phyloP scores from a whole-genome alignment of 352 stramenopile species.

The Phytophthora sojae region DNA sequence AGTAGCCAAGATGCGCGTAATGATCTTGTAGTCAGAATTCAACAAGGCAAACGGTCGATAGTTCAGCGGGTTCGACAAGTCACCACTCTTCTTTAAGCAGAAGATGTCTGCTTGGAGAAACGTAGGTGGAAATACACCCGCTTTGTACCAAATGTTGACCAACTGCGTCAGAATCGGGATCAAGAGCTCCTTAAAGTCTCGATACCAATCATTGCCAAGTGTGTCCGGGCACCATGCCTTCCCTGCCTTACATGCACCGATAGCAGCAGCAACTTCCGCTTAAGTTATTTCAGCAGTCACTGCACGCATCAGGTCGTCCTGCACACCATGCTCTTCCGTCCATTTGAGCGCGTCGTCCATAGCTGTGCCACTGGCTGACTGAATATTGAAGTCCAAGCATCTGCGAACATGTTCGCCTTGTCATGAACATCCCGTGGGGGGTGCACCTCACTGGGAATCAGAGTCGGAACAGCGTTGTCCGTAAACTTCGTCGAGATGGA shows the following conservation, averaged over 20 bases:
- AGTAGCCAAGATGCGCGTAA: conserved; percentile 1
- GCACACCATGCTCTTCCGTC: too few relatives aligned
- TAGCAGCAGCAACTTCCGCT: background rate
- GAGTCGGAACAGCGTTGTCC: background rate
- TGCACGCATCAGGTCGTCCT: background rate
- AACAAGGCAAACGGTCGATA: conserved; percentile 7
- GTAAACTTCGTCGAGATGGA: background rate
- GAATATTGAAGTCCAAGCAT: background rate
- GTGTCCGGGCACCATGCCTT: background rate
- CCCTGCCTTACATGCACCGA: background rate
- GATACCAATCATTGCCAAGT: background rate
- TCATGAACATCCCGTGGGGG: background rate
- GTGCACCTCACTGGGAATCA: too few relatives aligned
- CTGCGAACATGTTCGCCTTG: background rate
- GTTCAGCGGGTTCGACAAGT: background rate
- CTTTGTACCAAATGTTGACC: background rate
- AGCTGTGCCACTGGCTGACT: too few relatives aligned
- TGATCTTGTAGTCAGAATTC: conserved; percentile 24
- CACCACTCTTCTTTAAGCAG: conserved; percentile 2
- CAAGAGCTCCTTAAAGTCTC: background rate
- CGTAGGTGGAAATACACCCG: background rate
- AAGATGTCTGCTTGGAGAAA: conserved; percentile 12
- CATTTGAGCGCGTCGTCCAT: too few relatives aligned
- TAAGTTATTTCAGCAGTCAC: background rate
- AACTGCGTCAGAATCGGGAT: background rate